Conservation (phyloP, 441 rosid species). For the Adansonia gregorii region DNA sequence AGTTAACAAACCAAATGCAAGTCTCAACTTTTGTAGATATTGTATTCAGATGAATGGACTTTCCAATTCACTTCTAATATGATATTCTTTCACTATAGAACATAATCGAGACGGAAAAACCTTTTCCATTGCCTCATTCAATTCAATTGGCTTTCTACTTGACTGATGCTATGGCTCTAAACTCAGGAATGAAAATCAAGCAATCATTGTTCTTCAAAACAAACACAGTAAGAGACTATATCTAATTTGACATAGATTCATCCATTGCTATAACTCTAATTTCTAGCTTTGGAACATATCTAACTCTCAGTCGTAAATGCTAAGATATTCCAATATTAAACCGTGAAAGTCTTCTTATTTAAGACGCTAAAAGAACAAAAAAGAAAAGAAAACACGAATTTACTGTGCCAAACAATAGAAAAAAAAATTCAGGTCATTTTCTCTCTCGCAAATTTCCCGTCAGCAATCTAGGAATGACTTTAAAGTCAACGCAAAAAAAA, state of each 20-base stretch:
- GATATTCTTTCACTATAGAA: not conserved
- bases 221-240: not conserved
- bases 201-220: not conserved
- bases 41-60: not conserved
- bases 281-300: not conserved
- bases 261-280: not conserved
- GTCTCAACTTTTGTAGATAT: not conserved
- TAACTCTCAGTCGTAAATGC: conserved; percentile 11
- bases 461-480: conserved; percentile 9
- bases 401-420: not conserved
- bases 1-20: conserved; percentile 12
- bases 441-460: not conserved
- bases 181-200: not conserved
- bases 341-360: not conserved
- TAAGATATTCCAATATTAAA: not conserved
- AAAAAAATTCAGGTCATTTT: not conserved
- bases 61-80: not conserved
- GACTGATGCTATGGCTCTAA: not conserved
- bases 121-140: not conserved
- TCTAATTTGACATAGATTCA: conserved; percentile 6
- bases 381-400: not conserved
- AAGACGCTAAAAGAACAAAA: not conserved
- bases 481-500: not conserved
- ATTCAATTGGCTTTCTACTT: not conserved
- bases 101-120: not conserved